Conservation (phyloP, 805 yeast species). For the Lipomyces anomalus region DNA sequence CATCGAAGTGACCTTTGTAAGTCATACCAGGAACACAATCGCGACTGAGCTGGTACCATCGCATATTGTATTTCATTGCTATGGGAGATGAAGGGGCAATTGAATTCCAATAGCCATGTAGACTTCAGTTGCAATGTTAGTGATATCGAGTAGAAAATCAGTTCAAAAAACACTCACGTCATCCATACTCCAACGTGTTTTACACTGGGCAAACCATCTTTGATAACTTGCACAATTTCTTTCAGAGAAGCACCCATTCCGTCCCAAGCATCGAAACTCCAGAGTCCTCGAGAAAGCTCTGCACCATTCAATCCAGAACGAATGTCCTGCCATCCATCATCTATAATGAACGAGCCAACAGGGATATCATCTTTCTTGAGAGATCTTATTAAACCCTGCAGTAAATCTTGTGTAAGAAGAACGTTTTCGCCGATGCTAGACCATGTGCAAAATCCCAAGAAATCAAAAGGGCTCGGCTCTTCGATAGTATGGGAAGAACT, state of each 20-base stretch:
- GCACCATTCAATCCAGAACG: slow-evolving; percentile 1
- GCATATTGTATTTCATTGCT: slow-evolving; percentile 1
- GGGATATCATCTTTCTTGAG: slow-evolving; percentile 3
- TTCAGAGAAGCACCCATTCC: slow-evolving; percentile 3
- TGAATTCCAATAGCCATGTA: slow-evolving; percentile 3
- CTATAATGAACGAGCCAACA: slow-evolving; percentile 7
- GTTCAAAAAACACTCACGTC: no score
- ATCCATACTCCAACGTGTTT: slow-evolving; percentile 7
- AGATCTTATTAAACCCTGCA: not conserved
- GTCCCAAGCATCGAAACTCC: slow-evolving; percentile 4
- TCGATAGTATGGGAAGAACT: not conserved
- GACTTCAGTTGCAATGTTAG: no score
- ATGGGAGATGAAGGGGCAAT: slow-evolving; percentile 2
- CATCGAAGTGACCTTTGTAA: not conserved
- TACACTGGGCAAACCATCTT: slow-evolving; percentile 1
- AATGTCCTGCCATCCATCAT: slow-evolving; percentile 8
- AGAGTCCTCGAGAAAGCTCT: slow-evolving; percentile 1
- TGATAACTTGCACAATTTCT: slow-evolving; percentile 1
- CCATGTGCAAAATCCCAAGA: slow-evolving; percentile 5
- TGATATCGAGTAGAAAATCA: no score
- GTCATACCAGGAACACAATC: slow-evolving; percentile 2
- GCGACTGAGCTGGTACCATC: not conserved
- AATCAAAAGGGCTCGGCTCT: slow-evolving; percentile 1
- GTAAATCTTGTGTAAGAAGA: not conserved
- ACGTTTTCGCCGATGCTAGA: slow-evolving; percentile 3